Evolutionary conservation across 768 basidiomycete genomes (phyloP).

Genomic region (Rubroboletus satanas): DNA sequence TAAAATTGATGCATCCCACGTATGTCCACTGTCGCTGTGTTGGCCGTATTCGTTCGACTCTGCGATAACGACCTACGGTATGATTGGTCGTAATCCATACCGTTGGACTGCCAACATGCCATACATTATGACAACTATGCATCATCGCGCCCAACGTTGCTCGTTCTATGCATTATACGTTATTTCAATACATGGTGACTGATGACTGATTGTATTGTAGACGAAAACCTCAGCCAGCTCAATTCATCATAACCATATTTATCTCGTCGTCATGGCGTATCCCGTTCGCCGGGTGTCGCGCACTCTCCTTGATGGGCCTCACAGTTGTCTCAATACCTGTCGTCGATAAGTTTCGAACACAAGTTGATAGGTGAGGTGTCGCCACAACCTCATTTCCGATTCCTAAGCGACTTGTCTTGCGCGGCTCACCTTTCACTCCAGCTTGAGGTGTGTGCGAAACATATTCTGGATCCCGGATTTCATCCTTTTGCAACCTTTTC

Average conservation of each 20-base stretch:
- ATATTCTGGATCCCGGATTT: not conserved
- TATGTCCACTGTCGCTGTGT: conserved; percentile 12
- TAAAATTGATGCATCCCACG: conserved; percentile 21
- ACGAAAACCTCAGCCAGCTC: not conserved
- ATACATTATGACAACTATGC: not conserved
- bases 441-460: conserved; percentile 8
- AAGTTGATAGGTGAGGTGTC: not conserved
- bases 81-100: not conserved
- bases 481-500: conserved; percentile 12
- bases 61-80: conserved; percentile 12
- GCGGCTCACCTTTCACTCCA: not conserved
- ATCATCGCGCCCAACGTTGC: not conserved
- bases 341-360: not conserved
- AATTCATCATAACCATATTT: conserved; percentile 6
- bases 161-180: not conserved
- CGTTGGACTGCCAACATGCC: not conserved
- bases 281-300: not conserved
- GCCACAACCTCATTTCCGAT: not conserved
- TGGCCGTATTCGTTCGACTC: conserved; percentile 5
- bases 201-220: not conserved
- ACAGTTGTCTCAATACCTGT: not conserved
- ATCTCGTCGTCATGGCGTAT: conserved; percentile 17
- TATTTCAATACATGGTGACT: not conserved
- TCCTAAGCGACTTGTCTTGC: not conserved
- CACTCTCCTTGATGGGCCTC: not conserved